phyloP scores from a whole-genome alignment of 495 filamentous ascomycete genomes.

The Aspergillus leporis region DNA sequence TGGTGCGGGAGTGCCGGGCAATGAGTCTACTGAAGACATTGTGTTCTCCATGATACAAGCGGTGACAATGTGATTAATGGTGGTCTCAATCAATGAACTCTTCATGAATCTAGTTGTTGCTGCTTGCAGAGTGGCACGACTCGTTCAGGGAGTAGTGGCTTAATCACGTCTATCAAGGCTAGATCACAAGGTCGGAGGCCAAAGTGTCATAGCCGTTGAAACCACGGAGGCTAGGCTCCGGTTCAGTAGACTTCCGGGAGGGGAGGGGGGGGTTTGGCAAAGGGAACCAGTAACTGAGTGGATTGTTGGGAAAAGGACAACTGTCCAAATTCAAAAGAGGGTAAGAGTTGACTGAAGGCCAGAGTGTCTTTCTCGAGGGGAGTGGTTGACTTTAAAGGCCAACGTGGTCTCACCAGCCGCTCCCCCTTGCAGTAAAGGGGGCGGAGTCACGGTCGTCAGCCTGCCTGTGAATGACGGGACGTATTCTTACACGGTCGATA shows the following conservation, averaged over 20 bases:
- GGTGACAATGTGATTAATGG: conserved; percentile 12
- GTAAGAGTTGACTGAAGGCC: conserved; percentile 9
- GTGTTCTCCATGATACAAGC: conserved; percentile 37
- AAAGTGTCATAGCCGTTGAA: conserved; percentile 42
- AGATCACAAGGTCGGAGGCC: conserved; percentile 25
- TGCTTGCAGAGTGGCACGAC: background rate
- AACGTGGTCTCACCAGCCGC: conserved; percentile 43
- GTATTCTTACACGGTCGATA: conserved; percentile 16
- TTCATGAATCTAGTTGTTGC: background rate
- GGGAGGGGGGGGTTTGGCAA: background rate
- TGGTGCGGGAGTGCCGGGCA: conserved; percentile 32
- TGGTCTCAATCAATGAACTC: conserved; percentile 4
- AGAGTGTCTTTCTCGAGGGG: conserved; percentile 20
- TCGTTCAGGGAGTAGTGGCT: background rate
- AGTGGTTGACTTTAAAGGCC: conserved; percentile 42
- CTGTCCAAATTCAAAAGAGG: conserved; percentile 22
- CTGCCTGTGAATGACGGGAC: conserved; percentile 7
- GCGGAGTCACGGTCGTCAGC: conserved; percentile 24
- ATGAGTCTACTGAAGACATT: conserved; percentile 36
- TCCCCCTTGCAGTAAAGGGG: conserved; percentile 21
- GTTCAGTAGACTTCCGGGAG: background rate
- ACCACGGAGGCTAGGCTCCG: conserved; percentile 24
- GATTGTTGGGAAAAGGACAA: conserved; percentile 36
- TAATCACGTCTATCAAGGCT: conserved; percentile 7
- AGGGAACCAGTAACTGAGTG: background rate